Percentiles rank a stretch among this genome's conserved stretches.
phyloP scores from a whole-genome alignment of 2,329 filamentous ascomycete genomes.

The Aureobasidium sp. region DNA sequence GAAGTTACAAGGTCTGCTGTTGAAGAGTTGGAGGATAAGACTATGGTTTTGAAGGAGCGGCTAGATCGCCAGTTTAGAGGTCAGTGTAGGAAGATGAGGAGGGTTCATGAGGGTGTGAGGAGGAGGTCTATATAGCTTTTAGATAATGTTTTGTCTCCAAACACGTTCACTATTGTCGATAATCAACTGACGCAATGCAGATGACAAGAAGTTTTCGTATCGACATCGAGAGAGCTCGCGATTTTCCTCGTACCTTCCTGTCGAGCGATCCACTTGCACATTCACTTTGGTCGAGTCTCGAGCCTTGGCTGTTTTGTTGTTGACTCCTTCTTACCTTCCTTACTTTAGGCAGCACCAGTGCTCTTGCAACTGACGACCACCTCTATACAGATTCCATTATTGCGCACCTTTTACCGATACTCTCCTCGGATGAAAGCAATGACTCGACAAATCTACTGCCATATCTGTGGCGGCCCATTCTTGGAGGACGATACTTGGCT shows the following conservation, averaged over 20 bases:
- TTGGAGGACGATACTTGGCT: neutral
- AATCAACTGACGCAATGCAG: neutral
- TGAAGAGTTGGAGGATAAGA: neutral
- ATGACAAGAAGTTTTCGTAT: neutral
- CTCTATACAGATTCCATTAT: neutral
- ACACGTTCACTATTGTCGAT: neutral
- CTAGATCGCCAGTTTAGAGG: neutral
- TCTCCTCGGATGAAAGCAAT: neutral
- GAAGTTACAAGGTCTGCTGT: neutral
- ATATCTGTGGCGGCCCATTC: neutral
- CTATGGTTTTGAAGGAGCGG: neutral
- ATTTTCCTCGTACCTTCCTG: neutral
- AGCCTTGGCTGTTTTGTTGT: neutral
- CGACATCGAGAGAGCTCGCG: neutral
- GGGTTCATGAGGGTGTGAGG: neutral
- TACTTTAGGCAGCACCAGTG: neutral
- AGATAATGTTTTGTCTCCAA: neutral
- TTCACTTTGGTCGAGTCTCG: neutral
- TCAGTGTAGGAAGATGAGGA: neutral
- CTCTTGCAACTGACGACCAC: neutral
- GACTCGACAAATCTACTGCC: neutral
- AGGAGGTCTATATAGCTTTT: constrained; percentile 5
- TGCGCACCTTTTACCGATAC: neutral
- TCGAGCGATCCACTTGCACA: neutral
- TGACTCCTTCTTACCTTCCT: neutral